Percentiles rank a stretch among this genome's conserved stretches.
These are phyloP conservation scores for Pichia sp. DNA, from an alignment of 1,139 yeast species.

Conservation along the genomic window DNA sequence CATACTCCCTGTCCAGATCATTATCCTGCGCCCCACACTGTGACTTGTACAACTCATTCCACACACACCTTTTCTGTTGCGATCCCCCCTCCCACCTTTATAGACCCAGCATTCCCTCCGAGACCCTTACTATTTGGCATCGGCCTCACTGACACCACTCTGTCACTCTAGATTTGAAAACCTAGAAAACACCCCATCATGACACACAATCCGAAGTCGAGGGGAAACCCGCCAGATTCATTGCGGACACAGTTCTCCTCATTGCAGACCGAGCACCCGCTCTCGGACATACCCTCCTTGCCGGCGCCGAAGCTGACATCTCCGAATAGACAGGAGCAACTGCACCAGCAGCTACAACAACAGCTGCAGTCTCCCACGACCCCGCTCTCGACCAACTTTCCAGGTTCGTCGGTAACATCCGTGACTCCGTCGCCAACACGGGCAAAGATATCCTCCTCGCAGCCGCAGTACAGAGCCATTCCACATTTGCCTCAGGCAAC, in stretches of 20 bases:
- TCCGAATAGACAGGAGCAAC: conserved; percentile 8
- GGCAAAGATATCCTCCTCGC: background rate
- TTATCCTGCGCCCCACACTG: too few relatives aligned
- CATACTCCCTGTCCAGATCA: too few relatives aligned
- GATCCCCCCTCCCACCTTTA: too few relatives aligned
- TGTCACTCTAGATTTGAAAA: too few relatives aligned
- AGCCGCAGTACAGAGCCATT: background rate
- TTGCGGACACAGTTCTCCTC: conserved; percentile 13
- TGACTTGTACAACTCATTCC: too few relatives aligned
- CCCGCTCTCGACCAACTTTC: background rate
- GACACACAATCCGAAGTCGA: background rate
- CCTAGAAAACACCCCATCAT: too few relatives aligned
- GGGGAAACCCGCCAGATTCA: conserved; percentile 2
- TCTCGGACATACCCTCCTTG: conserved; percentile 25
- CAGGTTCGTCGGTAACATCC: background rate
- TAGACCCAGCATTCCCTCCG: too few relatives aligned
- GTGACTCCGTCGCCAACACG: background rate
- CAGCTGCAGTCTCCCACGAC: background rate
- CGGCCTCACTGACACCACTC: too few relatives aligned
- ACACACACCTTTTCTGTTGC: too few relatives aligned
- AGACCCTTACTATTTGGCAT: too few relatives aligned
- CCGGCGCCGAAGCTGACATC: conserved; percentile 16
- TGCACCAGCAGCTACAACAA: conserved; percentile 1
- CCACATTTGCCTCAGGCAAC: background rate
- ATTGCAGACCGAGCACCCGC: conserved; percentile 5